phyloP scores from a whole-genome alignment of 2,329 filamentous ascomycete species.

The Colletotrichum falcatum region DNA sequence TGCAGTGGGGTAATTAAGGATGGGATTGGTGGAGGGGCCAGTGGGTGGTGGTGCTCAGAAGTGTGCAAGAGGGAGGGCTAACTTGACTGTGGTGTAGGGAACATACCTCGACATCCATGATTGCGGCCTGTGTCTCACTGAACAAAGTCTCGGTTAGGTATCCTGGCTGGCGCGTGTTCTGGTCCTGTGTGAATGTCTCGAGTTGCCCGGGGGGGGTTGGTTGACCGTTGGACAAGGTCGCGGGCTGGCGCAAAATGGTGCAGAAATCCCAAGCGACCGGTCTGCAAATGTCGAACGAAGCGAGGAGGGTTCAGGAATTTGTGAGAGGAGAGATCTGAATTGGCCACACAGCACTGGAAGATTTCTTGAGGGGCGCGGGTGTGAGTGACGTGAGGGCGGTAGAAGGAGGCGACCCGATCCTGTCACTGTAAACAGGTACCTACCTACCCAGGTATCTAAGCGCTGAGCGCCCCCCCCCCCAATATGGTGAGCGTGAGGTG shows the following conservation, averaged over 20 bases:
- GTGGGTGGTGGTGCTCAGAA: slow-evolving; percentile 35
- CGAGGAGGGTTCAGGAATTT: slow-evolving; percentile 26
- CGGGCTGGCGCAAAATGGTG: slow-evolving; percentile 6
- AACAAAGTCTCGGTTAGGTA: slow-evolving; percentile 39
- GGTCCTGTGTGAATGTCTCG: neutral
- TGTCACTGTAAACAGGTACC: slow-evolving; percentile 2
- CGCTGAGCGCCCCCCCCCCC: slow-evolving; percentile 1
- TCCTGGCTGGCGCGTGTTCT: slow-evolving; percentile 33
- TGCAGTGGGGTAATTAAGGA: slow-evolving; percentile 39
- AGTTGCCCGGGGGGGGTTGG: neutral
- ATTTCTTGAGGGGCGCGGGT: slow-evolving; percentile 31
- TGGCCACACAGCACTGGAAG: slow-evolving; percentile 22
- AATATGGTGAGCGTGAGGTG: neutral
- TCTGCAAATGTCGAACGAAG: slow-evolving; percentile 23
- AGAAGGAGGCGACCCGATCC: slow-evolving; percentile 14
- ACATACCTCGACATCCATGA: slow-evolving; percentile 52
- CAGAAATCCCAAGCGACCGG: slow-evolving; percentile 5
- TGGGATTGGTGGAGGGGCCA: slow-evolving; percentile 38
- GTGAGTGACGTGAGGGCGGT: slow-evolving; percentile 40
- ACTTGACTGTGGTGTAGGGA: slow-evolving; percentile 30
- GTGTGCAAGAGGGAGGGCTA: slow-evolving; percentile 39
- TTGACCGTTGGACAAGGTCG: slow-evolving; percentile 5
- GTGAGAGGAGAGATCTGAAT: slow-evolving; percentile 27
- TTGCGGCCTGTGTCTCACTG: slow-evolving; percentile 43
- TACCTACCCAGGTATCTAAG: no score